Conservation (phyloP, 345 rosid species). For the Rhodomyrtus tomentosa region DNA sequence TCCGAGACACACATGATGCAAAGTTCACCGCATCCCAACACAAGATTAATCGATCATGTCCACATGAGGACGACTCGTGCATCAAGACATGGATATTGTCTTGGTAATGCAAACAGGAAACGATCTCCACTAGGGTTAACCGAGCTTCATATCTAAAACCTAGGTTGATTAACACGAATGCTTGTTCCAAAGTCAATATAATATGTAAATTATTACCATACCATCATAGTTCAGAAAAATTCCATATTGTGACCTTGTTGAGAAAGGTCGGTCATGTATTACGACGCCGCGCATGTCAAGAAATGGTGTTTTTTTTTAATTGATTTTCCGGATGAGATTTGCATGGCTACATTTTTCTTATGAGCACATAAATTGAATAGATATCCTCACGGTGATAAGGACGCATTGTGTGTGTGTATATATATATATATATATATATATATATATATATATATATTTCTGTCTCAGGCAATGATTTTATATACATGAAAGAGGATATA, state of each 20-base stretch:
- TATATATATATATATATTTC: too few relatives aligned
- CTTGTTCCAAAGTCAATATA: background rate
- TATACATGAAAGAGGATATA: background rate
- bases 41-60: background rate
- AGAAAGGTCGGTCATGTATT: background rate
- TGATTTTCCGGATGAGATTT: background rate
- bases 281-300: background rate
- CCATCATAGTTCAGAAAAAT: background rate
- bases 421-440: too few relatives aligned
- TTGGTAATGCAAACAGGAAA: background rate
- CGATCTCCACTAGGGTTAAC: background rate
- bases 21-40: background rate
- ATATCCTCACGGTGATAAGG: background rate
- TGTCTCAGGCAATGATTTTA: background rate
- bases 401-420: background rate
- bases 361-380: background rate
- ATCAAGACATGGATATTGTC: background rate
- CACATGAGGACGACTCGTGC: background rate
- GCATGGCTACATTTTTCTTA: background rate
- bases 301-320: background rate
- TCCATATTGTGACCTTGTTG: background rate
- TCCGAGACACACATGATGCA: background rate
- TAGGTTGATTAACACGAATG: background rate
- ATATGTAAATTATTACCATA: background rate
- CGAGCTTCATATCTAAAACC: background rate